These are phyloP conservation scores for Ammopiptanthus mongolicus DNA, from an alignment of 306 rosid species.

Conservation along the genomic window DNA sequence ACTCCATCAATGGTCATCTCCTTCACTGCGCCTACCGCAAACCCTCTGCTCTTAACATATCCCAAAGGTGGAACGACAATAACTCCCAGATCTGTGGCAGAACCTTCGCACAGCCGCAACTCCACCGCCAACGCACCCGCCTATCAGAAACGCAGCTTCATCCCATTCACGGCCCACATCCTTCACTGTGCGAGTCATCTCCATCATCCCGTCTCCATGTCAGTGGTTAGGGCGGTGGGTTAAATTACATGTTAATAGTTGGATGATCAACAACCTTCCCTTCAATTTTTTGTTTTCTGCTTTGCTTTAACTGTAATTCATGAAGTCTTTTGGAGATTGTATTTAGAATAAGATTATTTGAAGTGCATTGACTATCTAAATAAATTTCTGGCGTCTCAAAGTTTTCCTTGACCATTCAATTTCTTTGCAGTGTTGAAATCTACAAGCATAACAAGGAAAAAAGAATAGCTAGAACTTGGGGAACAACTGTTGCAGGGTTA, in stretches of 20 bases:
- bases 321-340: background rate
- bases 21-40: no score
- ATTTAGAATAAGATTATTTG: background rate
- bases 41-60: no score
- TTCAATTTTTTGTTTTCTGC: slow-evolving; percentile 7
- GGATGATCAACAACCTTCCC: background rate
- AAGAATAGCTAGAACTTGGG: slow-evolving; percentile 98
- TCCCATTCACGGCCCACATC: no score
- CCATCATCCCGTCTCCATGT: no score
- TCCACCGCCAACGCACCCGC: no score
- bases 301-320: background rate
- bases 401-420: background rate
- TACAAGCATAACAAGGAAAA: slow-evolving; percentile 97
- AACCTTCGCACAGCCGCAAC: no score
- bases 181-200: no score
- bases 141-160: no score
- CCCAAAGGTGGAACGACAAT: no score
- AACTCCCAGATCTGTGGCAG: no score
- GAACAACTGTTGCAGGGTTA: slow-evolving; percentile 82
- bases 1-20: no score
- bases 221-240: no score
- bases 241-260: background rate
- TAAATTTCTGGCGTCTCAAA: background rate
- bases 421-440: slow-evolving; percentile 62
- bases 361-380: background rate